Percentiles rank a stretch among this genome's conserved stretches.
Conservation (phyloP, 306 rosid genomes). For the Elaeagnus macrophylla region DNA sequence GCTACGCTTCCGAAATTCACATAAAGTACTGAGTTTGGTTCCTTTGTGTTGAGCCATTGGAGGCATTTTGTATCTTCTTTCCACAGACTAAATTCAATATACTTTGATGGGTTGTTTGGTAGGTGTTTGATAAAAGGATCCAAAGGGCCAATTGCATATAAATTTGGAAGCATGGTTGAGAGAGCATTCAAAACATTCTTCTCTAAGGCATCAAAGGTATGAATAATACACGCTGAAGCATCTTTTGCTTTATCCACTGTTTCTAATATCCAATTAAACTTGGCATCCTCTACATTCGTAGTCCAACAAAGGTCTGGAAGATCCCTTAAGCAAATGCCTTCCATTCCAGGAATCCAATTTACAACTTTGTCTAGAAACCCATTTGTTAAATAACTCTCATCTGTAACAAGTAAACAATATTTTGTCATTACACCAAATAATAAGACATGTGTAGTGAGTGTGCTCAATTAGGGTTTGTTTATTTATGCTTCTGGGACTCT, state of each 20-base stretch:
- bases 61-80: conserved; percentile 14
- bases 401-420: neutral
- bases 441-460: too few relatives aligned
- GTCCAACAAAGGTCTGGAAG: neutral
- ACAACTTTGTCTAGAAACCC: conserved; percentile 8
- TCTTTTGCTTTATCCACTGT: neutral
- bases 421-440: neutral
- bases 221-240: conserved; percentile 6
- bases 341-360: conserved; percentile 15
- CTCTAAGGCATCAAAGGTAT: conserved; percentile 10
- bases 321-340: conserved; percentile 2
- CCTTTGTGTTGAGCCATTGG: conserved; percentile 7
- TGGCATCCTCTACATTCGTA: neutral
- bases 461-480: too few relatives aligned
- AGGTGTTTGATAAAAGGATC: neutral
- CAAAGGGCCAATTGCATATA: conserved; percentile 12
- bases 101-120: neutral
- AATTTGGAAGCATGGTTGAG: neutral
- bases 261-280: neutral
- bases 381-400: conserved; percentile 12
- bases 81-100: conserved; percentile 7
- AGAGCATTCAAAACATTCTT: conserved; percentile 7
- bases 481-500: too few relatives aligned
- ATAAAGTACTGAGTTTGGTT: conserved; percentile 9
- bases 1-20: conserved; percentile 13